phyloP scores from a whole-genome alignment of 2,329 filamentous ascomycete species.

The Aspergillus versicolor region DNA sequence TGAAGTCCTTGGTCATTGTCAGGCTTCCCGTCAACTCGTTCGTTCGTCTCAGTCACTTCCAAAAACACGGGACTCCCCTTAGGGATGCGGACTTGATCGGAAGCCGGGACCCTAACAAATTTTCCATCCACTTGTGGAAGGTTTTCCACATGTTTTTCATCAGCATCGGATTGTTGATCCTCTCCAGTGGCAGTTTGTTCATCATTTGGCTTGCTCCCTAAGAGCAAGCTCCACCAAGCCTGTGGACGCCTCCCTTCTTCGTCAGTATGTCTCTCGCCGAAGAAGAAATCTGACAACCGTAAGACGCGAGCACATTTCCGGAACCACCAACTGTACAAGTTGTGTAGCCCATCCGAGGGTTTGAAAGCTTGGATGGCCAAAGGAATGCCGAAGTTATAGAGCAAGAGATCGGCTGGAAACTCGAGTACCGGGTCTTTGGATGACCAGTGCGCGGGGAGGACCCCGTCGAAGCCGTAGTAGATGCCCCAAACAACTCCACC shows the following conservation, averaged over 20 bases:
- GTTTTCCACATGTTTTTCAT: constrained; percentile 43
- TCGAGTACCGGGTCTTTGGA: constrained; percentile 90
- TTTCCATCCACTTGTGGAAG: constrained; percentile 69
- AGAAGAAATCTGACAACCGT: constrained; percentile 87
- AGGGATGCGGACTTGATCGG: constrained; percentile 90
- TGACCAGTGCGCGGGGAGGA: constrained; percentile 91
- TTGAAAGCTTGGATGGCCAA: constrained; percentile 79
- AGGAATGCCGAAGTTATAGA: constrained; percentile 96
- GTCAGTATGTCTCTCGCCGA: constrained; percentile 75
- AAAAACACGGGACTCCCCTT: constrained; percentile 81
- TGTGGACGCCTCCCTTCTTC: constrained; percentile 71
- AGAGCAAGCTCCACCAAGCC: constrained; percentile 53
- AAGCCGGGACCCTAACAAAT: constrained; percentile 90
- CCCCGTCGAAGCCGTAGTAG: constrained; percentile 62
- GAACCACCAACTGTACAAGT: constrained; percentile 96
- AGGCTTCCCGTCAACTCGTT: constrained; percentile 60
- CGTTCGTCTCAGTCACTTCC: constrained; percentile 67
- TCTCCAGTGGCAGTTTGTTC: constrained; percentile 33
- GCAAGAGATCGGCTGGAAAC: constrained; percentile 88
- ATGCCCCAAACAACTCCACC: constrained; percentile 97
- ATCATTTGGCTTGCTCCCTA: constrained; percentile 39
- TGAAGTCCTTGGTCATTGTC: constrained; percentile 59
- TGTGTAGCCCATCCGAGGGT: constrained; percentile 78
- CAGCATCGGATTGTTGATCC: constrained; percentile 29
- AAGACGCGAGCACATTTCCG: constrained; percentile 76